Conservation (phyloP, 2,329 filamentous ascomycete species). For the Botrytis fragariae region DNA sequence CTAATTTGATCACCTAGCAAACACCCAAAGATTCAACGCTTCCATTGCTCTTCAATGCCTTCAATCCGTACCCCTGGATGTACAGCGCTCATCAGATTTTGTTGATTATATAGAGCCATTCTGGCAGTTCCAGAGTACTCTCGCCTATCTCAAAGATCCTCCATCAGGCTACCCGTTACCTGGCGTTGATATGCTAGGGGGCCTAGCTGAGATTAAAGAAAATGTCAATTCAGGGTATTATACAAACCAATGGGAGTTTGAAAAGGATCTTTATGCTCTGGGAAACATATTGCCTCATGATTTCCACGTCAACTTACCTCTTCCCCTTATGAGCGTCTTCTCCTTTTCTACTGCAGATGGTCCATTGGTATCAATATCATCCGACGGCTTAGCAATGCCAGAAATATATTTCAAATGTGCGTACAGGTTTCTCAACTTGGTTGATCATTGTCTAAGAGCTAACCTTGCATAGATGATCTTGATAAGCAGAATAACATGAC, state of each 20-base stretch:
- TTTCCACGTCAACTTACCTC: slow-evolving; percentile 48
- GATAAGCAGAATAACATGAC: slow-evolving; percentile 10
- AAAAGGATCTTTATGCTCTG: slow-evolving; percentile 24
- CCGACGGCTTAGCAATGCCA: slow-evolving; percentile 54
- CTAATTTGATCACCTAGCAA: slow-evolving; percentile 7
- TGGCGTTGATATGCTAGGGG: slow-evolving; percentile 27
- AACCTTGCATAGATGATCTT: slow-evolving; percentile 19
- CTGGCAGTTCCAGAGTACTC: slow-evolving; percentile 25
- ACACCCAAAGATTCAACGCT: not conserved
- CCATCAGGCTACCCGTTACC: slow-evolving; percentile 25
- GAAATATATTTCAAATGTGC: slow-evolving; percentile 45
- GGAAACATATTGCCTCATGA: slow-evolving; percentile 51
- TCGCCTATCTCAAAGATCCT: slow-evolving; percentile 32
- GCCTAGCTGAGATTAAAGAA: slow-evolving; percentile 24
- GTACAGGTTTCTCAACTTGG: not conserved
- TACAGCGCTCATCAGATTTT: slow-evolving; percentile 21
- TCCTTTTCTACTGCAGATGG: slow-evolving; percentile 35
- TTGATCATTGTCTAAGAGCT: not conserved
- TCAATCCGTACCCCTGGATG: slow-evolving; percentile 24
- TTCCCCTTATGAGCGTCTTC: slow-evolving; percentile 49
- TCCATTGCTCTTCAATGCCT: slow-evolving; percentile 25
- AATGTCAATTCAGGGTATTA: slow-evolving; percentile 24
- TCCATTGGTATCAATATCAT: slow-evolving; percentile 55
- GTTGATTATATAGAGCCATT: slow-evolving; percentile 25
- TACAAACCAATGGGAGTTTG: slow-evolving; percentile 28